Evolutionary conservation across 2,329 filamentous ascomycete genomes (phyloP).

Genomic region (Neurospora crassa): DNA sequence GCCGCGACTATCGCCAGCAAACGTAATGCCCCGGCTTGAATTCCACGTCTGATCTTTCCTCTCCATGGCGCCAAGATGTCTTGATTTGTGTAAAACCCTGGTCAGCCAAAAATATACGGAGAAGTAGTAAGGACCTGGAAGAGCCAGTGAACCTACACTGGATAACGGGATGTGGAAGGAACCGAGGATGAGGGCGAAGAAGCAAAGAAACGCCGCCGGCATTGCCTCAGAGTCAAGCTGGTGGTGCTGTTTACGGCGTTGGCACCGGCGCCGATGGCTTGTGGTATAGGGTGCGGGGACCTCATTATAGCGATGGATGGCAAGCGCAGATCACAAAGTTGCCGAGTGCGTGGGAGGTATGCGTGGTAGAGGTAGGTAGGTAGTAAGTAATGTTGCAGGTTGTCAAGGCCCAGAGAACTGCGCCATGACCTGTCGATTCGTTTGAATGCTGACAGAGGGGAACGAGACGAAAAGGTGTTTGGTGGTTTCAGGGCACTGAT

Average conservation of each 20-base stretch:
- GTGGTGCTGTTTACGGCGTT: neutral
- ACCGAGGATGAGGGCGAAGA: neutral
- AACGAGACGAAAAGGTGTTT: neutral
- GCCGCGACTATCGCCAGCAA: constrained; percentile 16
- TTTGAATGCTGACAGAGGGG: neutral
- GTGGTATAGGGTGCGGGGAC: neutral
- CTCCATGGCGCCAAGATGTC: constrained; percentile 6
- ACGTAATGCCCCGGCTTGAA: constrained; percentile 29
- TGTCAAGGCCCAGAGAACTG: neutral
- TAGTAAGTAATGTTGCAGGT: neutral
- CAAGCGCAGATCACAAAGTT: neutral
- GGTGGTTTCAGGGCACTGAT: neutral
- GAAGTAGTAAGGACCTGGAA: neutral
- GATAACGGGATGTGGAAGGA: neutral
- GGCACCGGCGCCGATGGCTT: neutral
- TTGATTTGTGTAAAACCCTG: neutral
- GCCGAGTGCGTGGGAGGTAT: neutral
- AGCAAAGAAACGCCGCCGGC: neutral
- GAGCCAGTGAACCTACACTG: neutral
- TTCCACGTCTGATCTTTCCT: constrained; percentile 24
- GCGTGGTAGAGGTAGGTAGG: neutral
- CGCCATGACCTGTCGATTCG: neutral
- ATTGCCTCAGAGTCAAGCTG: neutral
- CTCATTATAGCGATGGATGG: neutral
- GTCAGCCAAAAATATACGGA: neutral